phyloP scores from a whole-genome alignment of 257 asterid genomes.

The Petrea volubilis region DNA sequence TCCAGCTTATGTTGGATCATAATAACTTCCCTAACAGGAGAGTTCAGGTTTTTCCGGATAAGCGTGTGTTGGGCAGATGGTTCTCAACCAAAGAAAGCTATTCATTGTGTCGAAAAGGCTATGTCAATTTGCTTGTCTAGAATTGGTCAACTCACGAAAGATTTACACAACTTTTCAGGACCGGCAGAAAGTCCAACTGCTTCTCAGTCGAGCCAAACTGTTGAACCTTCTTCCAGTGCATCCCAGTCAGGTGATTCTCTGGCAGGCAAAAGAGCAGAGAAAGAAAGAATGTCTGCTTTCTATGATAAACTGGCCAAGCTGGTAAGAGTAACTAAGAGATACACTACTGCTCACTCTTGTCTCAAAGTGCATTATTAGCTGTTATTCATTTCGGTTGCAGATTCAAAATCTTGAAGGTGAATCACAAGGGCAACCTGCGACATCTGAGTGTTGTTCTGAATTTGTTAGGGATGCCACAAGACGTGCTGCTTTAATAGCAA shows the following conservation, averaged over 20 bases:
- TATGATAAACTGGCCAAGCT: constrained; percentile 58
- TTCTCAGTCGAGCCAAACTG: constrained; percentile 29
- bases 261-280: constrained; percentile 48
- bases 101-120: constrained; percentile 47
- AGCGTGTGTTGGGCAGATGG: constrained; percentile 72
- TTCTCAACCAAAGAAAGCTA: constrained; percentile 61
- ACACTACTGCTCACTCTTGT: not conserved
- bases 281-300: constrained; percentile 49
- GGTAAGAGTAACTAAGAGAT: constrained; percentile 20
- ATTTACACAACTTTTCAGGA: constrained; percentile 20
- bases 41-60: constrained; percentile 59
- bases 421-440: too few relatives aligned
- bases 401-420: constrained; percentile 70
- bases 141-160: constrained; percentile 42
- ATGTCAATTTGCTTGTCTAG: constrained; percentile 54
- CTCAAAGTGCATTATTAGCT: not conserved
- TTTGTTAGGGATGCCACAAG: constrained; percentile 32
- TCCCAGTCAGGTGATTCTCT: constrained; percentile 34
- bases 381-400: constrained; percentile 36
- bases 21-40: constrained; percentile 32
- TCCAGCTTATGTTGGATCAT: not conserved
- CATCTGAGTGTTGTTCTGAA: too few relatives aligned
- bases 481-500: constrained; percentile 29
- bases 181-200: constrained; percentile 19
- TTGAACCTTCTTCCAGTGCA: constrained; percentile 39